Conservation (phyloP, 352 stramenopile species). For the Thalassiosira sp. region DNA sequence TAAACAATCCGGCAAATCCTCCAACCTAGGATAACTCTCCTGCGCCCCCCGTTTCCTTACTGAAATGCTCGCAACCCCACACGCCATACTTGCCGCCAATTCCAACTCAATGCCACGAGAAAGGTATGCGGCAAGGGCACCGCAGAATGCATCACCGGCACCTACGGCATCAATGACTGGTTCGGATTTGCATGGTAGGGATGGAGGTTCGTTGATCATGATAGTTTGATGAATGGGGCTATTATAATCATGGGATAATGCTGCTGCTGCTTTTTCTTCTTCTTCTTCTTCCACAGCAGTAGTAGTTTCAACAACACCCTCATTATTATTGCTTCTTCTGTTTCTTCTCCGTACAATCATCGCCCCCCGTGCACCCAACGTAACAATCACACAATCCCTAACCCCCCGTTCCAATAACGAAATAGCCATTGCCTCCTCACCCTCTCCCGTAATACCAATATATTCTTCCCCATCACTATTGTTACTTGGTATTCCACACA, state of each 20-base stretch:
- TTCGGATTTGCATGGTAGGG: slow-evolving; percentile 59
- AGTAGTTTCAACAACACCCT: too few species aligned
- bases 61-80: slow-evolving; percentile 77
- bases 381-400: slow-evolving; percentile 75
- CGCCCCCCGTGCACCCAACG: slow-evolving; percentile 71
- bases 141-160: slow-evolving; percentile 83
- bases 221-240: slow-evolving; percentile 27
- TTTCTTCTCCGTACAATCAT: slow-evolving; percentile 75
- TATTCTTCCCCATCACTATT: slow-evolving; percentile 24
- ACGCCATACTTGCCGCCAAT: slow-evolving; percentile 63
- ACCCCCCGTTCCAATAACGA: slow-evolving; percentile 64
- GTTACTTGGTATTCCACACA: slow-evolving; percentile 47
- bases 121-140: slow-evolving; percentile 73
- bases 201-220: slow-evolving; percentile 55
- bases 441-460: slow-evolving; percentile 42
- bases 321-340: too few species aligned
- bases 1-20: slow-evolving; percentile 70
- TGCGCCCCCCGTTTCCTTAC: slow-evolving; percentile 75
- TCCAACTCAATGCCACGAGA: slow-evolving; percentile 60
- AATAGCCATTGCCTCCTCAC: slow-evolving; percentile 61
- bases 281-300: too few species aligned
- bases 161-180: slow-evolving; percentile 80
- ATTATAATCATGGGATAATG: not conserved
- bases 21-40: slow-evolving; percentile 58
- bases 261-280: not conserved